A percentile compares a stretch with the other conserved stretches of the same genome.
Evolutionary conservation across 2,329 filamentous ascomycete species (phyloP).

Genomic region (Fusarium gaditjirri): DNA sequence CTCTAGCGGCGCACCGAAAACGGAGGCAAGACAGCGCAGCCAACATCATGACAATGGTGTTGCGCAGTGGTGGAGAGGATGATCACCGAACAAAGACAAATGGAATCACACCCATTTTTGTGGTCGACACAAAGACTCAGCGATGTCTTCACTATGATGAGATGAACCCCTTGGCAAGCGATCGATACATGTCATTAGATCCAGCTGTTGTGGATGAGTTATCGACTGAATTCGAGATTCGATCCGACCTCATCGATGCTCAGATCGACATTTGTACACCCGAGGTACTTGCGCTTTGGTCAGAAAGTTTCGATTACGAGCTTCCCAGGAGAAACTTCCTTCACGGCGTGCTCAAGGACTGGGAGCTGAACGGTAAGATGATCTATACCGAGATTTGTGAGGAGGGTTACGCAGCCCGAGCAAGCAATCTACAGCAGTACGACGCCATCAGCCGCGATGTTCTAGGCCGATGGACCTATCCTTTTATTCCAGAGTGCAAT

Average conservation of each 20-base stretch:
- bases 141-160: slow-evolving; percentile 96
- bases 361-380: slow-evolving; percentile 96
- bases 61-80: slow-evolving; percentile 77
- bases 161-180: slow-evolving; percentile 74
- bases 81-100: slow-evolving; percentile 81
- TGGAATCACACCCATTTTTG: slow-evolving; percentile 82
- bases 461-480: slow-evolving; percentile 87
- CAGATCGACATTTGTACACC: slow-evolving; percentile 98
- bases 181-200: slow-evolving; percentile 77
- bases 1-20: slow-evolving; percentile 81
- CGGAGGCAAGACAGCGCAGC: slow-evolving; percentile 87
- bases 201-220: slow-evolving; percentile 79
- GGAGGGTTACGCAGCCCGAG: slow-evolving; percentile 86
- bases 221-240: slow-evolving; percentile 79
- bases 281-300: slow-evolving; percentile 93
- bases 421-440: slow-evolving; percentile 87
- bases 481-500: slow-evolving; percentile 90
- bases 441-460: slow-evolving; percentile 89
- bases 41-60: slow-evolving; percentile 96
- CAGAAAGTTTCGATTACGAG: slow-evolving; percentile 97
- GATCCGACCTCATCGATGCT: slow-evolving; percentile 90
- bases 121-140: slow-evolving; percentile 82
- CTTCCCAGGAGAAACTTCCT: slow-evolving; percentile 88
- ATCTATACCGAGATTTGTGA: slow-evolving; percentile 89
- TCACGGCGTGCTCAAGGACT: slow-evolving; percentile 93